Evolutionary conservation across 23 red algal species (phyloP).

Genomic region (Gracilaria caudata): DNA sequence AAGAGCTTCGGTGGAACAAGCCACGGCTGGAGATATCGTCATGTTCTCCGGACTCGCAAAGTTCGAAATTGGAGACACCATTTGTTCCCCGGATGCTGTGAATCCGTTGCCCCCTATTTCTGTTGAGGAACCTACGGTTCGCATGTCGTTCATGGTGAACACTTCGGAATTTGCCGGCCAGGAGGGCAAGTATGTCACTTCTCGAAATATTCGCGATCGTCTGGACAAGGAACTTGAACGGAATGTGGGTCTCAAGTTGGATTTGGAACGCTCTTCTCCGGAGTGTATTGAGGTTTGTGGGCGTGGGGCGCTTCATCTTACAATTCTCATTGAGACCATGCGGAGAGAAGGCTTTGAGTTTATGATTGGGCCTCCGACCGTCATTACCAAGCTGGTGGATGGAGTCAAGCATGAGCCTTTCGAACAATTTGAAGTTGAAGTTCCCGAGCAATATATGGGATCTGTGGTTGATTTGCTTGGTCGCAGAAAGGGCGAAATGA

Average conservation of each 20-base stretch:
- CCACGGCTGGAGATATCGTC: constrained; percentile 89
- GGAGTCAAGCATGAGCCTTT: constrained; percentile 78
- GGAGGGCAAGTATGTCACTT: constrained; percentile 91
- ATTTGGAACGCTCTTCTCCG: constrained; percentile 58
- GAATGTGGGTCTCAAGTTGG: constrained; percentile 84
- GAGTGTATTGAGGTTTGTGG: constrained; percentile 84
- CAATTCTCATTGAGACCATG: constrained; percentile 94
- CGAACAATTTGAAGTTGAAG: constrained; percentile 89
- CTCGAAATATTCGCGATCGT: constrained; percentile 85
- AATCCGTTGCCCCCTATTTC: constrained; percentile 73
- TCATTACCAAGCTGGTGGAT: constrained; percentile 79
- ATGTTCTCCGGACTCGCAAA: constrained; percentile 73
- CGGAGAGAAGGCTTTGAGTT: constrained; percentile 91
- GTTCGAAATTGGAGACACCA: constrained; percentile 89
- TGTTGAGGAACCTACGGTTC: constrained; percentile 92
- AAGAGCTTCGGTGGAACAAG: constrained; percentile 68
- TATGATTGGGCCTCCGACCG: constrained; percentile 87
- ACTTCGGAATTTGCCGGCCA: constrained; percentile 90
- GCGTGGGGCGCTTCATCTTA: constrained; percentile 88
- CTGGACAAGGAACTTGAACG: constrained; percentile 82
- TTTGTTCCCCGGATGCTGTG: constrained; percentile 55
- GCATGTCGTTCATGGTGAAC: constrained; percentile 93
- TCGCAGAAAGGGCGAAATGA: constrained; percentile 90
- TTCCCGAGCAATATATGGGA: constrained; percentile 94
- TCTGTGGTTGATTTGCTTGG: constrained; percentile 86